Evolutionary conservation across 352 stramenopile species (phyloP), one percentile per base, ranked within the genome.

Genomic region (Pythium coloratum): DNA sequence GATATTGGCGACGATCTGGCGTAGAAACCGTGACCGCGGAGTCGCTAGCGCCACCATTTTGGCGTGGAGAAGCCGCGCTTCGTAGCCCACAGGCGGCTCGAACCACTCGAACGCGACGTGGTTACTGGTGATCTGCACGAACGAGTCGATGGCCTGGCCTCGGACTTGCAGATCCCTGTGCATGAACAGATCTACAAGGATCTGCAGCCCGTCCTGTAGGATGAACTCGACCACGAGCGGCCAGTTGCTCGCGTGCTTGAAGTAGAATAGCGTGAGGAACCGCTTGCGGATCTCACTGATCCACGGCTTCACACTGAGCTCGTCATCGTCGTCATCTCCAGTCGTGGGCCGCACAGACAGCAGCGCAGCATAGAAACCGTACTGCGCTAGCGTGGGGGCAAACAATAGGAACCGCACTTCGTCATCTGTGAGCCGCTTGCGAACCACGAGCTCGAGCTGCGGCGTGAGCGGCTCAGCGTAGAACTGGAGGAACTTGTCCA

Each of bases 71-170:
- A 70, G 50, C 28, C 67, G 73, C 50, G 55, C 69, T 36, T 77
- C 16, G n/a, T 75, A 70, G 3, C 63, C 71, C 16, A 70, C 42
- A 6, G 76, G 73, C 5, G 60, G 14, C 12, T 72, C 47, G 33
- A 83, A 83, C 76, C 76, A 83, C 55, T 83, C 76, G 44, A 83
- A 83, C 13, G 50, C 55, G 6, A 59, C 14, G 20, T 36, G 44
- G 57, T 69, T 68, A 59, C 76, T 81, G 3, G 76, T 83, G 66
- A 81, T 68, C 63, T 83, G 76, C 14, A 79, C 71, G 24, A 83
- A 83, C 16, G 66, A 61, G 55, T 83, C 76, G 54, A 83, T 69
- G 3, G 76, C 73, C 34, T 83, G 76, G 12, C 71, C 76, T 0
- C 76, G 71, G 20, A 79, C 32, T 26, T 83, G 76, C n/a, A 81